Base-by-base conservation (phyloP, 495 filamentous ascomycete species). In the Podospora tetraspora region DNA sequence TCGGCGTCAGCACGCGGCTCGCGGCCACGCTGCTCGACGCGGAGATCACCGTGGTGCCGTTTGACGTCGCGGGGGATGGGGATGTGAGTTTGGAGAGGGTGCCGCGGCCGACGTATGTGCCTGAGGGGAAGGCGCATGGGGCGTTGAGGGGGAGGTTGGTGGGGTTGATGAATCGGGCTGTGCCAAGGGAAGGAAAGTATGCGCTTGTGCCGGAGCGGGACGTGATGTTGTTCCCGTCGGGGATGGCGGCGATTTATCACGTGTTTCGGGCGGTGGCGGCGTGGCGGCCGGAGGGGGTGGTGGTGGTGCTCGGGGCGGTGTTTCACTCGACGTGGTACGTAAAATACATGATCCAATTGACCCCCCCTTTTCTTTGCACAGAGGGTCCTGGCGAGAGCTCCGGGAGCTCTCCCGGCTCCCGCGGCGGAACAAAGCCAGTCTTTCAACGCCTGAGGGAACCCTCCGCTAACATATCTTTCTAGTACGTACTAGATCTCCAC, bases 141-240 rank as follows among this genome's bases (percentile, higher is more conserved):
- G 57, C 58, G 29, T n/a, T 84, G 60, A 58, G 76, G 21, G 70
- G 74, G 52, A 57, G 82, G 13, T 80, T 84, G 56, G 71, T 72
- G 5, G 64, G 60, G 5, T 64, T 83, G n/a, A 23, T 80, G 10
- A 70, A 75, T 22, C 74, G 80, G 0, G 76, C 73, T 3, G 69
- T 70, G 3, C 61, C 68, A 12, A 63, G 67, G 2, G 66, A 67
- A 16, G 22, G 62, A 27, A 59, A 2, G 58, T 52, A 52, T n/a
- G 19, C 43, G 5, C 57, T 37, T 62, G 67, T 1, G 71, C 74
- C n/a, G 13, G 16, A 64, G 0, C 70, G 68, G 5, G 83, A 86
- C 70, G 79, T 86, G 0, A 83, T 66, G 32, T 68, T 86, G 0
- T 82, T 77, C 59, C 72, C 75, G 11, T 81, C 79, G 9, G 84